Base-by-base conservation (phyloP, 2,329 filamentous ascomycete species). In the Fusarium tanahbumbuense region DNA sequence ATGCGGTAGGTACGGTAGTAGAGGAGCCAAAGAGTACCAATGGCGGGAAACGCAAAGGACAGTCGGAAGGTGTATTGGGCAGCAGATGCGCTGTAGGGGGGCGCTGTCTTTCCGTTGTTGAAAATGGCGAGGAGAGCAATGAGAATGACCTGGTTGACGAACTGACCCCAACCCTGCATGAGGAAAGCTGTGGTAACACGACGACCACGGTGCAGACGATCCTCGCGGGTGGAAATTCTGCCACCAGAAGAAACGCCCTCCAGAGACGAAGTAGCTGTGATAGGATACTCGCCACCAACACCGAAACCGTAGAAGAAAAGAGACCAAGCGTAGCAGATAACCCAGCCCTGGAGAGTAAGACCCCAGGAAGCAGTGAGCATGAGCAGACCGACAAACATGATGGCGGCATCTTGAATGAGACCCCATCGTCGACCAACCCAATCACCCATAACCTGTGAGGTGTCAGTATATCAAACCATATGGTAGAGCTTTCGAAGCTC, bases 111-210 rank as follows among this genome's bases (percentile, higher is more conserved):
- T 58, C 92, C 92, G 76, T 91, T 89, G 86, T 97, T 93, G 88
- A 97, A 96, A 82, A 95, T 92, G 74, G 97, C 86, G 62, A 98
- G 88, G 53, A 97, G 85, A 56, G 97, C 79, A 76, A 98, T 97
- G 69, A 98, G 87, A 60, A 97, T 82, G 74, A 92, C 91, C 82
- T 98, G 95, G 88, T 98, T 98, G 84, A 93, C 85, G 79, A 97
- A 93, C 81, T 98, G 95, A 72, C 95, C 95, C 95, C 95, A 98
- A 57, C 95, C 95, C 82, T 98, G 95, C 95, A 98, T 98, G 82
- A 98, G 82, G 85, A 98, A 98, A 62, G 95, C 94, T 80, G 92
- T 93, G 72, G 94, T 97, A 78, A 98, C 95, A 81, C 97, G 97
- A 77, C 95, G 93, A 70, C 95, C 95, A 82, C 95, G 93, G 84